Conservation (phyloP, 2,329 filamentous ascomycete genomes). For the Gliomastix tumulicola region DNA sequence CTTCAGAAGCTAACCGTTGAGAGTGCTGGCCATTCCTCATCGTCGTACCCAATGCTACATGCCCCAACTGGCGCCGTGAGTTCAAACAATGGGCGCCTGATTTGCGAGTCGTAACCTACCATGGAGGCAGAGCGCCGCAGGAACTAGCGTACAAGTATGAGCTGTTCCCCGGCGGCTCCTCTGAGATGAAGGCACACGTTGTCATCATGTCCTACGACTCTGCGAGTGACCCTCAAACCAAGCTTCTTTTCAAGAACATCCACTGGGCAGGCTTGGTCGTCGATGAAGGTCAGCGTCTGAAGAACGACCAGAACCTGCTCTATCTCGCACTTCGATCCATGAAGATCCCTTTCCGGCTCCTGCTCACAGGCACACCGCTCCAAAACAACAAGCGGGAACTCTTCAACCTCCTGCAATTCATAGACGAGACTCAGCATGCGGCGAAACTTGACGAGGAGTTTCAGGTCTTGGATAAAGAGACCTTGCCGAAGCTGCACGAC, state of each 20-base stretch:
- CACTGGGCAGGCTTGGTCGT: slow-evolving; percentile 86
- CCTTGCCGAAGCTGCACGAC: slow-evolving; percentile 72
- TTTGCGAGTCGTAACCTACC: slow-evolving; percentile 85
- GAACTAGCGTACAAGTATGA: slow-evolving; percentile 77
- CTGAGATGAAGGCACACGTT: slow-evolving; percentile 76
- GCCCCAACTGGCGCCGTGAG: slow-evolving; percentile 95
- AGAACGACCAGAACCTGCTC: slow-evolving; percentile 81
- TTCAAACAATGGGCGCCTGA: slow-evolving; percentile 89
- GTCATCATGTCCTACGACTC: slow-evolving; percentile 95
- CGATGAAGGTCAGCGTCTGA: slow-evolving; percentile 91
- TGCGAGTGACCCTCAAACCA: slow-evolving; percentile 65
- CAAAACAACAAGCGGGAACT: slow-evolving; percentile 94
- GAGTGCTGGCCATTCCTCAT: slow-evolving; percentile 85
- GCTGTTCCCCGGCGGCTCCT: slow-evolving; percentile 63
- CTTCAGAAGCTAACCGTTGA: slow-evolving; percentile 8
- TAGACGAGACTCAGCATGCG: slow-evolving; percentile 67
- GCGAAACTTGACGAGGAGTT: slow-evolving; percentile 69
- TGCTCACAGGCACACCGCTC: slow-evolving; percentile 85
- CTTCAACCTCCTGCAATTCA: slow-evolving; percentile 94
- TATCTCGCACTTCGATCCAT: slow-evolving; percentile 69
- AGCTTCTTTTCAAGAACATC: slow-evolving; percentile 58
- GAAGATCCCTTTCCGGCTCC: slow-evolving; percentile 73
- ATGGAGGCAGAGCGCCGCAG: slow-evolving; percentile 69
- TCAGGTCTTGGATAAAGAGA: slow-evolving; percentile 72
- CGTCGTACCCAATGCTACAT: slow-evolving; percentile 91